Evolutionary conservation across 164 flowering plant genomes (phyloP).

Genomic region (Aristolochia fimbriata): DNA sequence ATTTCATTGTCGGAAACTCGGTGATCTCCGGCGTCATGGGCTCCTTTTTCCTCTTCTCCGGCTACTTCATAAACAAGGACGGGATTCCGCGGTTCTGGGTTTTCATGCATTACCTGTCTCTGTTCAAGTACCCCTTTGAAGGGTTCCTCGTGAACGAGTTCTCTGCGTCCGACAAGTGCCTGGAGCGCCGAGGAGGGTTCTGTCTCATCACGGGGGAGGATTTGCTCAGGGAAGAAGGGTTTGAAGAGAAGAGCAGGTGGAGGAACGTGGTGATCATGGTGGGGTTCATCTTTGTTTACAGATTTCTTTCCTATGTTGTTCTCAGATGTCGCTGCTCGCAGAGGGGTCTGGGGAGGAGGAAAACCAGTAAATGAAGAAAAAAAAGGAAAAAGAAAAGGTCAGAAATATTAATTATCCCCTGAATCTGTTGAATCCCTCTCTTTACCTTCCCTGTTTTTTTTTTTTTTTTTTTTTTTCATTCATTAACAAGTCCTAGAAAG

Average conservation of each 20-base stretch:
- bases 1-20: constrained; percentile 91
- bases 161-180: constrained; percentile 50
- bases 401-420: too few relatives aligned
- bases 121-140: constrained; percentile 96
- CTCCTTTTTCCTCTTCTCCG: constrained; percentile 84
- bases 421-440: too few relatives aligned
- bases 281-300: constrained; percentile 67
- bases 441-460: too few relatives aligned
- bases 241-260: constrained; percentile 59
- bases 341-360: constrained; percentile 16
- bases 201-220: constrained; percentile 68
- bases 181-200: constrained; percentile 57
- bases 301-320: constrained; percentile 75
- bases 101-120: constrained; percentile 79
- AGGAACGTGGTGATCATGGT: constrained; percentile 67
- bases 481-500: too few relatives aligned
- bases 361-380: too few relatives aligned
- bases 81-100: constrained; percentile 81
- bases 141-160: constrained; percentile 91
- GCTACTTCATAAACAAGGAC: constrained; percentile 77
- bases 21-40: constrained; percentile 89
- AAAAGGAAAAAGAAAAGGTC: too few relatives aligned
- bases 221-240: constrained; percentile 72
- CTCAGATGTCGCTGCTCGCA: constrained; percentile 75
- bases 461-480: too few relatives aligned